phyloP scores from a whole-genome alignment of 257 asterid genomes.

The Capsicum rhomboideum region DNA sequence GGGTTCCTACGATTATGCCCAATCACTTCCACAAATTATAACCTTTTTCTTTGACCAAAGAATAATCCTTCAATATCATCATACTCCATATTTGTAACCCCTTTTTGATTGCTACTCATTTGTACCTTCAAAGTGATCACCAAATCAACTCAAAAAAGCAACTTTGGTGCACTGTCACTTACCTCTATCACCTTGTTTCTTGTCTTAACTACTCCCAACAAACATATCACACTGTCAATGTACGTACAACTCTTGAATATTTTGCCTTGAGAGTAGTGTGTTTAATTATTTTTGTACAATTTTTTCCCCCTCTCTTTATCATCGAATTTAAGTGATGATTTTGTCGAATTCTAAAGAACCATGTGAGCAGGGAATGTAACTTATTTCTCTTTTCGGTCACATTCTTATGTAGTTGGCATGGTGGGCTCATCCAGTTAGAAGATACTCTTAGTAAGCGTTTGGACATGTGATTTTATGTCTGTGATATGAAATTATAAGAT shows the following conservation, averaged over 20 bases:
- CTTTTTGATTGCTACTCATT: background rate
- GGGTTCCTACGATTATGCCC: conserved; percentile 38
- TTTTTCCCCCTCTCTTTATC: background rate
- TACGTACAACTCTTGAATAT: background rate
- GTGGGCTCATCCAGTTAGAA: background rate
- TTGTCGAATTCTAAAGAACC: background rate
- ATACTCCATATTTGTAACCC: background rate
- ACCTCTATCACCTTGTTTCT: background rate
- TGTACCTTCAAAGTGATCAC: background rate
- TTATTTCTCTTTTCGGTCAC: too few relatives aligned
- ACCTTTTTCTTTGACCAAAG: conserved; percentile 49
- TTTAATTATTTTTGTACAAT: background rate
- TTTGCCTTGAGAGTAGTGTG: background rate
- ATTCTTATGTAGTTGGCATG: background rate
- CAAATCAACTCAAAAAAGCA: background rate
- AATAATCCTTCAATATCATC: conserved; percentile 13
- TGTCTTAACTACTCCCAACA: background rate
- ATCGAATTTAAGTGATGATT: background rate
- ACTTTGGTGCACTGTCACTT: background rate
- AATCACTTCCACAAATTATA: conserved; percentile 1
- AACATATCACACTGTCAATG: background rate
- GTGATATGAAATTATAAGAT: too few relatives aligned
- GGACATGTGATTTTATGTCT: too few relatives aligned
- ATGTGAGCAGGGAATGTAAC: background rate
- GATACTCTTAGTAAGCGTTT: too few relatives aligned